phyloP scores from a whole-genome alignment of 176 grass and related monocot species.

The Aechmea fasciata region DNA sequence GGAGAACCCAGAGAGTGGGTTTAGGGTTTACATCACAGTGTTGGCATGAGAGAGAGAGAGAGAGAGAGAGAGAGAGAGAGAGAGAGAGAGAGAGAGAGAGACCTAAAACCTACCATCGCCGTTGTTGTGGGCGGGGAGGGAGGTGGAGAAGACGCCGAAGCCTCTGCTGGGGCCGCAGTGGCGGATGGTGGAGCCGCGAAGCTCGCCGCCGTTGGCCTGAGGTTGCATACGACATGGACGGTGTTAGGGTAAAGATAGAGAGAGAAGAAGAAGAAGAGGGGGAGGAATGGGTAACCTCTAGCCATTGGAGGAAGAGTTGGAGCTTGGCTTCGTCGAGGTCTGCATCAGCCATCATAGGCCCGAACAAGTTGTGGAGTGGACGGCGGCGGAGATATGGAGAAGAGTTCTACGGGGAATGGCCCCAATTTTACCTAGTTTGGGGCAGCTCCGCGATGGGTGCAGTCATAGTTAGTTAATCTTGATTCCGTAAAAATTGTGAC shows the following conservation, averaged over 20 bases:
- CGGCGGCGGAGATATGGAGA: too few species aligned
- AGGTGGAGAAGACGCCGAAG: constrained; percentile 52
- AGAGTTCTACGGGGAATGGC: too few species aligned
- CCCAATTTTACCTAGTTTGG: too few species aligned
- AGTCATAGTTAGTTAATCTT: too few species aligned
- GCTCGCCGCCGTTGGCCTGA: constrained; percentile 61
- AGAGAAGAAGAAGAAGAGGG: neutral
- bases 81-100: neutral
- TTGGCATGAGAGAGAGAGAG: neutral
- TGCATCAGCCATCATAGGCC: constrained; percentile 14
- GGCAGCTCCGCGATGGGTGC: too few species aligned
- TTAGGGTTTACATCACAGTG: neutral
- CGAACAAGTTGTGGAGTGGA: neutral
- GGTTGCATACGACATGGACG: neutral
- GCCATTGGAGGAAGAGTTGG: constrained; percentile 71
- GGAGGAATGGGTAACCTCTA: constrained; percentile 36
- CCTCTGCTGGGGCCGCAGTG: constrained; percentile 37
- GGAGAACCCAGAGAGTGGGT: neutral
- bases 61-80: too few species aligned
- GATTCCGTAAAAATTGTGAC: too few species aligned
- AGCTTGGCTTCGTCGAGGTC: constrained; percentile 43
- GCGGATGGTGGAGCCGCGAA: constrained; percentile 61
- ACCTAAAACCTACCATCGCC: constrained; percentile 26
- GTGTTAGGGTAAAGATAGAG: constrained; percentile 1
- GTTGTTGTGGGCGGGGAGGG: constrained; percentile 10